Evolutionary conservation across 176 grass and related monocot genomes (phyloP), one percentile per base, ranked within the genome.

Genomic region (Paspalum notatum): DNA sequence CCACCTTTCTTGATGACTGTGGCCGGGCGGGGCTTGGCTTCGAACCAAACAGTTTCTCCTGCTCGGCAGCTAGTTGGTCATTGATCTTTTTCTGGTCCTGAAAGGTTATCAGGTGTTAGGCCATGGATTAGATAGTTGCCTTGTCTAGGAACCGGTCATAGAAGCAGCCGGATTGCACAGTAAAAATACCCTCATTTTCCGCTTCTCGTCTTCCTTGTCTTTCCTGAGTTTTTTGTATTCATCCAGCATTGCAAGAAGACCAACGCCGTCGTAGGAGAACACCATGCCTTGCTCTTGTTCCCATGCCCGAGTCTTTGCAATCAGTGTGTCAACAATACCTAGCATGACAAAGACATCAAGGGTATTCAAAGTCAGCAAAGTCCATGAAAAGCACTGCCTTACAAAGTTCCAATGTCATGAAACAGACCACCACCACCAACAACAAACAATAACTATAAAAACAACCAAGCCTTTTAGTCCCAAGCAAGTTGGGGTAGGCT

Each of bases 41-140:
- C 1, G 85, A 88, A 20, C 91, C 89, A 1, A 94, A 88, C 4
- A 91, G 26, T 45, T 92, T 65, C 86, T 97, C 94, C 76, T 94
- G 87, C 73, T 97, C 91, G 0, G 87, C 84, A 1, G 89, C 75
- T 25, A 94, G 86, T 72, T 93, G 96, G 58, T 91, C 96, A 20
- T 95, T 87, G 55, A 95, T 83, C 65, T 92, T 92, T 60, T 98
- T 98, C 78, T 95, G 92, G 72, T 98, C 92, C 96, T 98, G 88
- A 4, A 70, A 83, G 12, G 50, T 57, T 52, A 61, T 16, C 9
- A 22, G 54, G 26, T 55, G 8, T 22, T 13, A 50, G 5, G 45
- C 44, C 21, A 52, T 59, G 52, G 18, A 55, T 37, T 47, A 22
- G 48, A 72, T 15, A 45, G 32, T 58, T 9, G 27, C 3, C 52